Evolutionary conservation across 306 rosid genomes (phyloP).

Genomic region (Quercus ilex): DNA sequence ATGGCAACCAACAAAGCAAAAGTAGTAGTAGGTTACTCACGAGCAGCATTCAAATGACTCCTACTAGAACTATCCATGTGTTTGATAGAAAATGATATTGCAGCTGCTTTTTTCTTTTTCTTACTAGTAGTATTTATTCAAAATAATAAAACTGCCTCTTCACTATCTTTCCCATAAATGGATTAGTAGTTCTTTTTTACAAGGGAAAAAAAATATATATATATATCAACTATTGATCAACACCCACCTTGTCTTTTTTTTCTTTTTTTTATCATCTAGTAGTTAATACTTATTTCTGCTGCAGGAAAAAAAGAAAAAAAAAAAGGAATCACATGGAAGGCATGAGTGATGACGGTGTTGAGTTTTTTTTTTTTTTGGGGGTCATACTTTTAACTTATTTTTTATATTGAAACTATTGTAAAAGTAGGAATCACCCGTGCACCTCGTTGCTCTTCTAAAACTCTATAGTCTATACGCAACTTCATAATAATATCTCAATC

Average conservation of each 20-base stretch:
- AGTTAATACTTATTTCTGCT: conserved; percentile 41
- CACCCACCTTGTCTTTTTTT: conserved; percentile 41
- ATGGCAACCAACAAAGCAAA: conserved; percentile 71
- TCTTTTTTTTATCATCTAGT: no score
- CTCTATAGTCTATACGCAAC: no score
- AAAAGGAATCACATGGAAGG: conserved; percentile 62
- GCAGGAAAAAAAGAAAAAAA: conserved; percentile 16
- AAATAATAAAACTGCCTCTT: conserved; percentile 8
- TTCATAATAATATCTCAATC: no score
- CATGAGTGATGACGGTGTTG: conserved; percentile 59
- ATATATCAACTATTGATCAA: conserved; percentile 20
- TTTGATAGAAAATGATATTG: conserved; percentile 12
- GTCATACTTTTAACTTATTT: conserved; percentile 24
- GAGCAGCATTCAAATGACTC: conserved; percentile 48
- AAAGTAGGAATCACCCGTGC: conserved; percentile 40
- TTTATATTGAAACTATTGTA: neutral
- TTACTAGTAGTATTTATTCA: neutral
- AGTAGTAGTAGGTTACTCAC: conserved; percentile 76
- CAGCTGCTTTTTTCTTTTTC: neutral
- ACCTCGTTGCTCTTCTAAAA: conserved; percentile 21
- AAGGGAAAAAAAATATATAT: conserved; percentile 13
- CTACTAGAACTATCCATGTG: conserved; percentile 44
- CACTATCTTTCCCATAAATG: conserved; percentile 21
- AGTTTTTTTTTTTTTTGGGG: neutral
- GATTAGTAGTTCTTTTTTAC: conserved; percentile 11